Evolutionary conservation across 2,329 filamentous ascomycete species (phyloP), one percentile per base, ranked within the genome.

Genomic region (Pseudocercospora macadamiae): DNA sequence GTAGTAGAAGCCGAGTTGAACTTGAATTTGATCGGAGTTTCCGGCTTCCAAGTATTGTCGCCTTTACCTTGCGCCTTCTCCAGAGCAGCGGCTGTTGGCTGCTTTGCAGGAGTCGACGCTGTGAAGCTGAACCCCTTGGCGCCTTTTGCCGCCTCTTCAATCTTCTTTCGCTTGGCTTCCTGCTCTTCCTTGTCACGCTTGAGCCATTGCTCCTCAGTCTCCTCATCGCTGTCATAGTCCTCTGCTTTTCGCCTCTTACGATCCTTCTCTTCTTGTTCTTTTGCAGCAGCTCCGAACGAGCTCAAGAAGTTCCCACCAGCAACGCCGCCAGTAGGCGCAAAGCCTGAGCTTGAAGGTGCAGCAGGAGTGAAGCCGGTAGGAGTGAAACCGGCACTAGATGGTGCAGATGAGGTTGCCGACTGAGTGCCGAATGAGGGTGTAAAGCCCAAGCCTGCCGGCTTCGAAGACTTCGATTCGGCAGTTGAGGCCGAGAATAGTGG

Each of bases 221-320:
- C 79, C 54, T 81, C 79, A 12, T 82, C 80, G 6, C 79, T 81
- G 62, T 82, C 80, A 59, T 78, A 81, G 19, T 82, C 79, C 51
- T 81, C 79, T 3, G 74, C 77, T 68, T 80, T 81, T 51, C 79
- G 77, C 68, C 80, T 80, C 55, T 73, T 75, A 57, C 76, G 78
- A 45, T 77, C 77, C 47, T 76, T 74, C 44, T 77, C 76, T 48
- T 75, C 74, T 28, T 71, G 69, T 51, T 76, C 71, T 18, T 75
- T 73, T 4, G 79, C 73, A 53, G 70, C 68, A 32, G 63, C 62
- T 23, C 73, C 71, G 61, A 81, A 81, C 6, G 79, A 72, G 16
- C 72, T 71, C 53, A 79, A 68, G 64, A 80, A 80, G 57, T 77
- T 71, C 4, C 66, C 66, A 10, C 58, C 56, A 51, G 65, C 66